These are phyloP conservation scores for Melampsora americana DNA, from an alignment of 1,284 basidiomycete species.

Conservation along the genomic window DNA sequence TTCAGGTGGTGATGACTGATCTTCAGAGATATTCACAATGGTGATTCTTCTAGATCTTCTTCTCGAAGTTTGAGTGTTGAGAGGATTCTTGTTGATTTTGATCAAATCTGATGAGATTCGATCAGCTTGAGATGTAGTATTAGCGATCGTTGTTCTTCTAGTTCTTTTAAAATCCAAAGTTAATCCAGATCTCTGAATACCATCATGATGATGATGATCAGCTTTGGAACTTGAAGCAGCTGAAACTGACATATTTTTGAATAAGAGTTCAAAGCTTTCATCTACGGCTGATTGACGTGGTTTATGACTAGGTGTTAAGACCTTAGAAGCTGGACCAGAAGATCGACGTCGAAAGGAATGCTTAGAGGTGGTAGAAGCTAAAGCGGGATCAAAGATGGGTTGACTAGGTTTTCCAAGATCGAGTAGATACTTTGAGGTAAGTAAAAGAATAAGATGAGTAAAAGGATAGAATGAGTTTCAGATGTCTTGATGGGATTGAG, in stretches of 20 bases:
- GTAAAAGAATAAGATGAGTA: neutral
- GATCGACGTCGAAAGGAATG: conserved; percentile 17
- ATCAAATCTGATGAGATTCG: neutral
- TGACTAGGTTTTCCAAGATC: conserved; percentile 26
- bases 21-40: neutral
- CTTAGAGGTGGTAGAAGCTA: conserved; percentile 9
- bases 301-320: conserved; percentile 20
- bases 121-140: neutral
- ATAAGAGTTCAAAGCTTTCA: neutral
- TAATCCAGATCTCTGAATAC: neutral
- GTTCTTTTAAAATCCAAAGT: neutral
- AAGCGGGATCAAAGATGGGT: conserved; percentile 12
- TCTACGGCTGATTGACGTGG: conserved; percentile 11
- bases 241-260: neutral
- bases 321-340: conserved; percentile 3
- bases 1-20: neutral
- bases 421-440: conserved; percentile 7
- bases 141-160: neutral
- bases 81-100: too few relatives aligned
- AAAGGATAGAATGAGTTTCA: neutral
- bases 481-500: neutral
- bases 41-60: neutral
- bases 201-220: too few relatives aligned
- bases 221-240: neutral
- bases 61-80: too few relatives aligned